Evolutionary conservation across 202 grass and related monocot genomes (phyloP), one percentile per base, ranked within the genome.

Genomic region (Zizania palustris): DNA sequence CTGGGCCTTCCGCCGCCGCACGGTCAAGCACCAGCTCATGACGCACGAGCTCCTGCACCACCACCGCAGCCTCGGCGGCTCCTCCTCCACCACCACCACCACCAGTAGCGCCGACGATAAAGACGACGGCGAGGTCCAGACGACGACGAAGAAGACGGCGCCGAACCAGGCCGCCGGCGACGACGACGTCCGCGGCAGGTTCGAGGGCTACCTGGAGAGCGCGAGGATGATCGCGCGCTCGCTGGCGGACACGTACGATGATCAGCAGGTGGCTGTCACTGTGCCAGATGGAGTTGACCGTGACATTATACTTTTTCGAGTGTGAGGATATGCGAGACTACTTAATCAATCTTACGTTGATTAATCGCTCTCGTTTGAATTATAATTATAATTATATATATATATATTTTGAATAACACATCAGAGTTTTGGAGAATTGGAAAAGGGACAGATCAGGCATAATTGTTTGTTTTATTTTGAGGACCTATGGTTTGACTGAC

Each of bases 211-310:
- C 67, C 59, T 93, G 68, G 77, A 90, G 19, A 67, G 18, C 6
- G 85, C 93, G 28, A 78, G 36, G 41, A 84, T 34, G 43, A 66
- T 97, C 10, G 87, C 93, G 3, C 42, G 83, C 3, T 83, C 93
- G 15, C 58, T 97, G 51, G 83, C 87, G 5, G 82, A 93, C 4
- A 71, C 51, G 15, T 62, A 60, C 11, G 22, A 39, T 5, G 22
- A 73, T 14, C 44, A 6, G 34, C 35, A 35, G 39, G 37, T 28
- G 7, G 20, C 63, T 48, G 18, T 49, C 9, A 61, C 41, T 37
- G 41, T 84, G 18, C 93, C 93, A n/a, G 38, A 84, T 15, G 93
- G 84, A 53, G 2, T 97, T 14, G 83, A 97, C 85, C 90, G 85
- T 13, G 65, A 56, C 22, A 21, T 90, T 11, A 46, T 90, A 6